These are phyloP conservation scores for Thalassia testudinum DNA, from an alignment of 116 monocot genomes.

Conservation along the genomic window DNA sequence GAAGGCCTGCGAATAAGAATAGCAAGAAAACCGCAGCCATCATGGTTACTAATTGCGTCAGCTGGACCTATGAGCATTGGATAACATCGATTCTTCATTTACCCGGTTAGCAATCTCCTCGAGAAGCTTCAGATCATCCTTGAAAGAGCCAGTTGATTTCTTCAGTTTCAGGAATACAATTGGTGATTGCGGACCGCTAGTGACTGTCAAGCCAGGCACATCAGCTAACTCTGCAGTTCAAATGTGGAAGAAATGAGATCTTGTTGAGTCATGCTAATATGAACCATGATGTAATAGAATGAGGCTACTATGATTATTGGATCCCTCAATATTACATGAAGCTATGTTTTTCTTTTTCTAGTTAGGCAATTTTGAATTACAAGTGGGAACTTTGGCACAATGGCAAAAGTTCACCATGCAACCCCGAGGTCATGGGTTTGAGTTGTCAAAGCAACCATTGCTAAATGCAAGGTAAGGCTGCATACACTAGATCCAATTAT, in stretches of 20 bases:
- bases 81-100: constrained; percentile 1
- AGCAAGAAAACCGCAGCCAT: not conserved
- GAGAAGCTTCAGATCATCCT: constrained; percentile 57
- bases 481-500: too few species aligned
- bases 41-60: too few species aligned
- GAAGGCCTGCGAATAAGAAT: constrained; percentile 29
- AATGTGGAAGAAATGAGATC: not conserved
- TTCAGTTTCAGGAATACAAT: constrained; percentile 69
- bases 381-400: too few species aligned
- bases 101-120: constrained; percentile 60
- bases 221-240: constrained; percentile 43
- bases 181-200: constrained; percentile 60
- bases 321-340: not conserved
- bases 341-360: not conserved
- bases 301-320: not conserved
- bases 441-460: too few species aligned
- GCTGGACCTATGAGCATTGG: not conserved
- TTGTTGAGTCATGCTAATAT: too few species aligned
- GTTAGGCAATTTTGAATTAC: too few species aligned
- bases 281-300: not conserved
- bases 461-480: too few species aligned
- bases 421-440: too few species aligned
- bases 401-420: too few species aligned
- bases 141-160: constrained; percentile 59
- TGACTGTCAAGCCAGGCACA: constrained; percentile 46